Evolutionary conservation across 1,284 basidiomycete genomes (phyloP), one percentile per base, ranked within the genome.

Genomic region (Ustilago sp.): DNA sequence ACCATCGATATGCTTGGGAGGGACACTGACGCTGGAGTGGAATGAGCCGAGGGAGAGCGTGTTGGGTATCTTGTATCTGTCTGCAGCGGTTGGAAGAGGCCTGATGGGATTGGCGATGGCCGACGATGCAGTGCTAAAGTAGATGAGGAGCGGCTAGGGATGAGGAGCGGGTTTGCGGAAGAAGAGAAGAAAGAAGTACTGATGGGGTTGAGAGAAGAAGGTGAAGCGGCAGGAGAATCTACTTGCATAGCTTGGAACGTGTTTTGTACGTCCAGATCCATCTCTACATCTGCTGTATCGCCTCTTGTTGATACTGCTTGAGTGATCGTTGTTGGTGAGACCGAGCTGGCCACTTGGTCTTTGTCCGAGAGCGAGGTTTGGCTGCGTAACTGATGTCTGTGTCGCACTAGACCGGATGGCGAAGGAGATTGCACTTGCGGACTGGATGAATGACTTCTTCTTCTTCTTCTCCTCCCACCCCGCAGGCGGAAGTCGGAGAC

Each of bases 211-310:
- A 41, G 19, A 11, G 53, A 28, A 8, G 61, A 68, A 8, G 71
- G 65, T 4, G 71, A 74, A 2, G 66, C 57, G 8, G 43, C 59
- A 7, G 72, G 66, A 23, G 63, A 66, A 19, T 74, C 72, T 45
- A 74, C 72, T 41, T 74, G 72, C 72, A 74, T 74, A 8, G 72
- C 72, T 35, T 63, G 63, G 19, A 74, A 74, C 1, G 62, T 63
- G 12, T 52, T 43, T n/a, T 74, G 60, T 8, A 73, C 61, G 43
- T 73, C 70, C 9, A 69, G 52, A n/a, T 74, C 72, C 62, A 68
- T 68, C 0, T 74, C 66, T 4, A 64, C 50, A n/a, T 60, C 68
- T 6, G 54, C 58, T 15, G 31, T 59, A 8, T 63, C 61, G 4
- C 38, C 68, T 8, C 34, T 28, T 11, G 45, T 35, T 12, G 47